These are phyloP conservation scores for Wallacemonas sp. DNA, from an alignment of 208 protist species.

Conservation along the genomic window DNA sequence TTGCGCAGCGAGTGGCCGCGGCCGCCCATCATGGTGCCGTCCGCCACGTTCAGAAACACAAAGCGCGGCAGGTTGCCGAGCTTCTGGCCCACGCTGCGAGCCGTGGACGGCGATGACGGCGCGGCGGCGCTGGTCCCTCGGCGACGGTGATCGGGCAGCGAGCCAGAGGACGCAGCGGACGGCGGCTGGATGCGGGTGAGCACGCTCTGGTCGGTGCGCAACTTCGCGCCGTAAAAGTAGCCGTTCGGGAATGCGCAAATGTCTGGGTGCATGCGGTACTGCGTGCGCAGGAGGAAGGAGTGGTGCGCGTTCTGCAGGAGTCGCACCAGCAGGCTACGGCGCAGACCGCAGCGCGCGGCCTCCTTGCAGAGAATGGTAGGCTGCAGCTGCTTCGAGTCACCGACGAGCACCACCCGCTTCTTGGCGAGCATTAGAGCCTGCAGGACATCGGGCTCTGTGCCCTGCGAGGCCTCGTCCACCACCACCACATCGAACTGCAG, in stretches of 20 bases:
- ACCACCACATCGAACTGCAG: constrained; percentile 81
- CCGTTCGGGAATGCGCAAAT: constrained; percentile 84
- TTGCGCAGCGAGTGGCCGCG: constrained; percentile 48
- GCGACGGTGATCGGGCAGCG: background rate
- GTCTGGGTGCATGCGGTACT: constrained; percentile 92
- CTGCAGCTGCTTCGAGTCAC: constrained; percentile 91
- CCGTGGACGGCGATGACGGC: background rate
- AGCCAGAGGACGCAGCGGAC: background rate
- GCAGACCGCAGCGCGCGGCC: constrained; percentile 57
- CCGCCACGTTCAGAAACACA: constrained; percentile 69
- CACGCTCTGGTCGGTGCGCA: constrained; percentile 54
- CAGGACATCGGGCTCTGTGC: constrained; percentile 84
- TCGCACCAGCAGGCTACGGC: constrained; percentile 73
- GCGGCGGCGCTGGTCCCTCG: background rate
- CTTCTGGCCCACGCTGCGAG: constrained; percentile 14
- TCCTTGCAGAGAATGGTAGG: constrained; percentile 77
- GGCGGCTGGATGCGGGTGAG: constrained; percentile 15
- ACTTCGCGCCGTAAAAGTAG: constrained; percentile 75
- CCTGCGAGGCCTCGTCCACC: constrained; percentile 93
- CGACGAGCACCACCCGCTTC: constrained; percentile 73
- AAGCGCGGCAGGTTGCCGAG: constrained; percentile 48
- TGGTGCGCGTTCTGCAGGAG: constrained; percentile 60
- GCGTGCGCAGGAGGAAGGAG: constrained; percentile 73
- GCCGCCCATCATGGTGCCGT: constrained; percentile 51
- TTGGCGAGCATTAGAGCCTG: constrained; percentile 65